phyloP scores from a whole-genome alignment of 331 rosid genomes.

The Acacia concinna region DNA sequence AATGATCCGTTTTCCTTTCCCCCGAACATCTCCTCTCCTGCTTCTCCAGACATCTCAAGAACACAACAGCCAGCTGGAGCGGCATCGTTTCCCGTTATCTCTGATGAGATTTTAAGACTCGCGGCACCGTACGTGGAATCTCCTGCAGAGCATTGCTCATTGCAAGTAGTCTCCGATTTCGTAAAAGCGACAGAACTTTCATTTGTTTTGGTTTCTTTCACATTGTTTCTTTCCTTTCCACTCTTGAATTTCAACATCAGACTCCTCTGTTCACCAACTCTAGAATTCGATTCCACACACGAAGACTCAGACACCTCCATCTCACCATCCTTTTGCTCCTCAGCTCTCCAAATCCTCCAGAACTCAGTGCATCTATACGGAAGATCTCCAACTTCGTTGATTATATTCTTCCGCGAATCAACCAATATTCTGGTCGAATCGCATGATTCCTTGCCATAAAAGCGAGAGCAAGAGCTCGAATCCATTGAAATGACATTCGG shows the following conservation, averaged over 20 bases:
- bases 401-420: slow-evolving; percentile 36
- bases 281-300: slow-evolving; percentile 79
- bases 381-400: slow-evolving; percentile 22
- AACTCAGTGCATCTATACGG: background rate
- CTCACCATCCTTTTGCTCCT: slow-evolving; percentile 39
- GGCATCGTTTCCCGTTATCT: slow-evolving; percentile 37
- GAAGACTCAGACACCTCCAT: slow-evolving; percentile 66
- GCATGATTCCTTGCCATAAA: slow-evolving; percentile 58
- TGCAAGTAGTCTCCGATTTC: slow-evolving; percentile 50
- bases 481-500: slow-evolving; percentile 38
- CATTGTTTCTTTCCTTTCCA: slow-evolving; percentile 29
- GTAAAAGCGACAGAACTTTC: slow-evolving; percentile 46
- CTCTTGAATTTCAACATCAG: slow-evolving; percentile 44
- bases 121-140: slow-evolving; percentile 23
- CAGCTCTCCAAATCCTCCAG: slow-evolving; percentile 34
- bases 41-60: slow-evolving; percentile 34
- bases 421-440: slow-evolving; percentile 49
- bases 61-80: slow-evolving; percentile 45
- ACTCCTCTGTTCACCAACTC: slow-evolving; percentile 35
- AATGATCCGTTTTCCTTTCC: slow-evolving; percentile 46
- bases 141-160: slow-evolving; percentile 25
- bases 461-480: slow-evolving; percentile 48
- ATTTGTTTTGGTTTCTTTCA: slow-evolving; percentile 29
- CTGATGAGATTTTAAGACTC: slow-evolving; percentile 33
- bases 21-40: slow-evolving; percentile 28